phyloP scores from a whole-genome alignment of 768 basidiomycete species.

The Antrodiella citrinella region DNA sequence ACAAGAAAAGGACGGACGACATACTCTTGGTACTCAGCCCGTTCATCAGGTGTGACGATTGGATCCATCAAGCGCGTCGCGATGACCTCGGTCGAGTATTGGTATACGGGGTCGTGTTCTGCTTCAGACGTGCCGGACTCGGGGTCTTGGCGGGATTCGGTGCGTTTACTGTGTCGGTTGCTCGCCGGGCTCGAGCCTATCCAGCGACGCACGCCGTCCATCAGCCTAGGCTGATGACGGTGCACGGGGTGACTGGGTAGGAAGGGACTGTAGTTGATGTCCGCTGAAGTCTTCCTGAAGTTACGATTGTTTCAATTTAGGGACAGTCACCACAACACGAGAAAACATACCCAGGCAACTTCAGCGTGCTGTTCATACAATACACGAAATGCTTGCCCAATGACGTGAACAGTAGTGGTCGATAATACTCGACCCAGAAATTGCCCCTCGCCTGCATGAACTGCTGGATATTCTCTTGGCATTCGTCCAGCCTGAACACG shows the following conservation, averaged over 20 bases:
- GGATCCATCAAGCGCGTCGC: slow-evolving; percentile 55
- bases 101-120: slow-evolving; percentile 14
- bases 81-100: slow-evolving; percentile 47
- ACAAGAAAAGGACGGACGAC: too few species aligned
- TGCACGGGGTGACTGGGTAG: slow-evolving; percentile 41
- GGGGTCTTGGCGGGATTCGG: slow-evolving; percentile 28
- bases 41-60: slow-evolving; percentile 52
- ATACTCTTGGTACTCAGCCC: slow-evolving; percentile 62
- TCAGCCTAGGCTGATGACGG: slow-evolving; percentile 47
- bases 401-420: slow-evolving; percentile 76
- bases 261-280: slow-evolving; percentile 71
- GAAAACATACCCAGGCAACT: slow-evolving; percentile 62
- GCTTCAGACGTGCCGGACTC: slow-evolving; percentile 11
- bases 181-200: slow-evolving; percentile 49
- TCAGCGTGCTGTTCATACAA: slow-evolving; percentile 86
- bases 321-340: not conserved
- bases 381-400: slow-evolving; percentile 86
- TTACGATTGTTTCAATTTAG: too few species aligned
- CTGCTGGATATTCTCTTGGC: slow-evolving; percentile 48
- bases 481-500: slow-evolving; percentile 60
- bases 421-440: slow-evolving; percentile 87
- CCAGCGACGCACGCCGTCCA: slow-evolving; percentile 75
- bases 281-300: slow-evolving; percentile 58
- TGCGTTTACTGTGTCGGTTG: slow-evolving; percentile 32
- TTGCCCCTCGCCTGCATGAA: slow-evolving; percentile 58